Conservation (phyloP, 2,329 filamentous ascomycete species). For the Fusarium sp. region DNA sequence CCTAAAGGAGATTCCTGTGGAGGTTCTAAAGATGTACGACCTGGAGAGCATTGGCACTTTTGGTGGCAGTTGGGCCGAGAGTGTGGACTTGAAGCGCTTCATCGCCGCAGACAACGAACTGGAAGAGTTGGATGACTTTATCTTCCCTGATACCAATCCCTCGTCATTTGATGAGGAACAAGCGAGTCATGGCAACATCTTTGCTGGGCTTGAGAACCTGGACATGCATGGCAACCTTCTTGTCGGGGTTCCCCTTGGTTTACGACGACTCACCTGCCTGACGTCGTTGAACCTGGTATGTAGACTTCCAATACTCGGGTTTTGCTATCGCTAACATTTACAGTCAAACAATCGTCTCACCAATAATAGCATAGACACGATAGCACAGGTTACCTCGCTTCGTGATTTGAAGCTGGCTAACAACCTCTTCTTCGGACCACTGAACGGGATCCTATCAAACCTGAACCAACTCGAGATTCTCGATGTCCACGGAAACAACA, state of each 20-base stretch:
- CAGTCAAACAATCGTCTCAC: slow-evolving; percentile 85
- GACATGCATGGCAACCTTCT: slow-evolving; percentile 90
- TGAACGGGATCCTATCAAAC: slow-evolving; percentile 72
- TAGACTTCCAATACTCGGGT: slow-evolving; percentile 8
- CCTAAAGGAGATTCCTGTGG: slow-evolving; percentile 81
- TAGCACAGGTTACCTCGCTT: slow-evolving; percentile 78
- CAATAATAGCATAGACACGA: slow-evolving; percentile 77
- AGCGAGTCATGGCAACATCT: slow-evolving; percentile 78
- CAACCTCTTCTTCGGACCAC: slow-evolving; percentile 77
- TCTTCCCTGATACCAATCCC: slow-evolving; percentile 81
- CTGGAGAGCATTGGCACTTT: slow-evolving; percentile 73
- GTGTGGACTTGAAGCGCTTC: slow-evolving; percentile 86
- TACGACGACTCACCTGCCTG: slow-evolving; percentile 78
- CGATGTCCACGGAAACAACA: slow-evolving; percentile 83
- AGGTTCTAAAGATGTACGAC: slow-evolving; percentile 93
- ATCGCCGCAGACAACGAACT: slow-evolving; percentile 93
- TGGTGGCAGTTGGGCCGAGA: slow-evolving; percentile 86
- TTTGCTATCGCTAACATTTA: slow-evolving; percentile 31
- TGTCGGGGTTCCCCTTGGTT: slow-evolving; percentile 76
- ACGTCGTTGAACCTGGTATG: slow-evolving; percentile 85
- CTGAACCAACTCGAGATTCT: slow-evolving; percentile 81
- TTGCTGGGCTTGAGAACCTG: slow-evolving; percentile 82
- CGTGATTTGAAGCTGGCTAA: slow-evolving; percentile 85
- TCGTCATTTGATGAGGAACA: slow-evolving; percentile 71
- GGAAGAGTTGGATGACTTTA: slow-evolving; percentile 75